Conservation (phyloP, 129 eudicot genomes). For the Flaveria linearis region DNA sequence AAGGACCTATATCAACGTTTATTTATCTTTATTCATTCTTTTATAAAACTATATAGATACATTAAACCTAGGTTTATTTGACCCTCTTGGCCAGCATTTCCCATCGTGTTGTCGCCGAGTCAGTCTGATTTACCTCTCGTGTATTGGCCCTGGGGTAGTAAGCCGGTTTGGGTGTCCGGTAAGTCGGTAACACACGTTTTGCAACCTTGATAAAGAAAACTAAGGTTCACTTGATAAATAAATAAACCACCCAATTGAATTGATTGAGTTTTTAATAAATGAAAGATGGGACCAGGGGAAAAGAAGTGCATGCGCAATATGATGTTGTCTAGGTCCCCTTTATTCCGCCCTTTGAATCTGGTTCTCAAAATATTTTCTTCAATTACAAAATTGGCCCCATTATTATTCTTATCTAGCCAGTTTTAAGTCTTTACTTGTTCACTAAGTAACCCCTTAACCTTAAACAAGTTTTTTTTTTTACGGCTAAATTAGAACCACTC, state of each 20-base stretch:
- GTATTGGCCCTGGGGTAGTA: too few species aligned
- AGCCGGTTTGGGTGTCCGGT: too few species aligned
- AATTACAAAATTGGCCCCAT: constrained; percentile 19
- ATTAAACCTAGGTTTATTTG: too few species aligned
- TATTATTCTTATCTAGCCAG: not conserved
- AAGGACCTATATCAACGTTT: too few species aligned
- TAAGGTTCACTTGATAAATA: not conserved
- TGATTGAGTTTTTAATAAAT: not conserved
- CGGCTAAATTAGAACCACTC: too few species aligned
- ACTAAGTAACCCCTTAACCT: constrained; percentile 16
- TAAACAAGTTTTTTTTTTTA: constrained; percentile 8
- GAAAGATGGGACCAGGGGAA: constrained; percentile 23
- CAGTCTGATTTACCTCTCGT: too few species aligned
- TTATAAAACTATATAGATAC: too few species aligned
- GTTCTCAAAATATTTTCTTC: constrained; percentile 11
- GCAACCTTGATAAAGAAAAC: too few species aligned
- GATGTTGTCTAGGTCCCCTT: constrained; percentile 30
- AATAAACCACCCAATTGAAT: not conserved
- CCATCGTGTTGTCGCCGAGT: too few species aligned
- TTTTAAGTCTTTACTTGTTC: constrained; percentile 7
- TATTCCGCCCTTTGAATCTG: constrained; percentile 25
- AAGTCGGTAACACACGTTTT: too few species aligned
- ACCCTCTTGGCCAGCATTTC: too few species aligned
- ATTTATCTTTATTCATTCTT: too few species aligned
- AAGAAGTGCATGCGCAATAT: constrained; percentile 37